Base-by-base conservation (phyloP, 2,329 filamentous ascomycete species). In the Phyllosticta citriasiana region DNA sequence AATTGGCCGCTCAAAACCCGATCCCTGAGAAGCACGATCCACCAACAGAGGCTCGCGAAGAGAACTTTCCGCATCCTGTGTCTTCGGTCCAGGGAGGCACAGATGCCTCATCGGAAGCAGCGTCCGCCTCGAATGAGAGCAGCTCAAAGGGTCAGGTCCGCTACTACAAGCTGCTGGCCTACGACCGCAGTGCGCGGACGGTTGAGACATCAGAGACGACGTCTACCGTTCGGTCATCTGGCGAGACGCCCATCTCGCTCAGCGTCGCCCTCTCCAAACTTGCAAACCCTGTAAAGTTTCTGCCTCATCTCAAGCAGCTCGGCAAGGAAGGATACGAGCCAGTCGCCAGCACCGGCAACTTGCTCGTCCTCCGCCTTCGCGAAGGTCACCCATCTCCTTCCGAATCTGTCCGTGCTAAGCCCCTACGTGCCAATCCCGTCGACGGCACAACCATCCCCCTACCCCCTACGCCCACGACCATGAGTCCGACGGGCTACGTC, bases 371-470 rank as follows among this genome's bases (percentile, higher is more conserved):
- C 1, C 69, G 71, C 19, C 64, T 68, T 33, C 53, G 62, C 19
- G 10, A 54, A n/a, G 64, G 54, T 2, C 24, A 12, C 16, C 12
- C 22, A 3, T 9, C 57, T 30, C 26, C 47, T 47, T 16, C 22
- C 19, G 25, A 14, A 8, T 3, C 47, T 19, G 4, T 50, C 12
- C 26, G 47, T 16, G 5, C 57, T 22, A 54, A 5, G 50, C 52
- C 10, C 25, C 50, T 16, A 35, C 52, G 60, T 4, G 54, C 56
- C 1, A 74, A 73, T n/a, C 72, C 71, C 2, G 68, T 74, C 14
- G 72, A 74, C 50, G 72, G 71, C 19, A 74, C 71, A 0, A 66
- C 70, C 1, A 66, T 69, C 0, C 66, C 72, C 12, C 54, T 64
- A 2, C 61, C 61, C 9, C 61, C 57, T 6, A 56, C 57, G 3